Evolutionary conservation across 2,329 filamentous ascomycete genomes (phyloP).

Genomic region (Ploettnerulaceae sp.): DNA sequence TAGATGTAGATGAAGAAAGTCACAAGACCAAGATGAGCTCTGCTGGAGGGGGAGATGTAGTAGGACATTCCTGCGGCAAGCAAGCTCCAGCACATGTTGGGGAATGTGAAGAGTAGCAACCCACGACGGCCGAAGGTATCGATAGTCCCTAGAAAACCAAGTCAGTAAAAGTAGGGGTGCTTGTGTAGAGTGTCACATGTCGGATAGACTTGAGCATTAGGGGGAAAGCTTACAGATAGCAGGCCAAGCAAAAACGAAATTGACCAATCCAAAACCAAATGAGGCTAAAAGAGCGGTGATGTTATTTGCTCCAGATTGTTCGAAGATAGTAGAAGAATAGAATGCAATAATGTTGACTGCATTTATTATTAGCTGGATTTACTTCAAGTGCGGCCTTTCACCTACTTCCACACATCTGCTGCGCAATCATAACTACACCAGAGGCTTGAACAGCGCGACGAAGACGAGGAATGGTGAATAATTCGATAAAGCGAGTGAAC

Average conservation of each 20-base stretch:
- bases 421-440: slow-evolving; percentile 56
- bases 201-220: neutral
- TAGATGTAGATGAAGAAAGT: slow-evolving; percentile 62
- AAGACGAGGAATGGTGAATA: slow-evolving; percentile 65
- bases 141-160: slow-evolving; percentile 43
- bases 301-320: slow-evolving; percentile 47
- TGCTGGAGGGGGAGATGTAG: slow-evolving; percentile 38
- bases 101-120: slow-evolving; percentile 55
- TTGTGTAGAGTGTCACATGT: too few species aligned
- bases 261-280: slow-evolving; percentile 60
- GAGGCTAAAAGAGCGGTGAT: slow-evolving; percentile 52
- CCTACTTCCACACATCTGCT: slow-evolving; percentile 37
- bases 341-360: slow-evolving; percentile 67
- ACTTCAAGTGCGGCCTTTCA: too few species aligned
- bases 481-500: slow-evolving; percentile 54
- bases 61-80: slow-evolving; percentile 58
- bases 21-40: slow-evolving; percentile 47
- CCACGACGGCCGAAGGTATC: slow-evolving; percentile 61
- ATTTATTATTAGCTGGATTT: slow-evolving; percentile 2
- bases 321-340: slow-evolving; percentile 63
- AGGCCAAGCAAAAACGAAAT: slow-evolving; percentile 58
- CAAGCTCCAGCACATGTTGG: slow-evolving; percentile 63
- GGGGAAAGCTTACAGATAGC: slow-evolving; percentile 35
- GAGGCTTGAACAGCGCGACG: slow-evolving; percentile 71
- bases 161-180: neutral